Base-by-base conservation (phyloP, 2,329 filamentous ascomycete genomes). In the Metarhizium anisopliae region DNA sequence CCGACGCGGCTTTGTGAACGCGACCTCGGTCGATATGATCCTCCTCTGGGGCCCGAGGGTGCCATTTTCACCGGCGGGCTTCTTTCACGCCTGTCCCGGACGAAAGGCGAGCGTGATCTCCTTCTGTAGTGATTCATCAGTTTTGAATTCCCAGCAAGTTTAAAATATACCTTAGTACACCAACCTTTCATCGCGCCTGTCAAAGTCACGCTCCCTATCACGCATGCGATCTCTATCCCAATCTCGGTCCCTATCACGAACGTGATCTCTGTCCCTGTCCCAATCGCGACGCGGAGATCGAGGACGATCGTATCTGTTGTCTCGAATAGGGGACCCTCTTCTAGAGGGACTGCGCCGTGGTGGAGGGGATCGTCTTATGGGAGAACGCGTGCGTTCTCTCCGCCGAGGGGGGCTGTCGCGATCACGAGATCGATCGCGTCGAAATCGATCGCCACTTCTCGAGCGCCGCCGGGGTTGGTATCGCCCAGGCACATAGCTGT, bases 21-120 rank as follows among this genome's bases (percentile, higher is more conserved):
- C 47, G 80, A 81, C 38, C 79, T 76, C n/a, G 73, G 77, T 55
- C 80, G 74, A 60, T 79, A 83, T 2, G 75, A 70, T 55, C 70
- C 74, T 43, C 75, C 71, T 10, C 70, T 65, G 40, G 70, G 57
- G 13, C 59, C 66, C 30, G 62, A 53, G 7, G 64, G 63, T 20
- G 68, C 64, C 2, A 64, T 66, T 52, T 64, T 64, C 25, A 62
- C 60, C 5, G 60, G 61, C 18, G 68, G 68, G n/a, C 58, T 67
- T 59, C 69, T 67, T 7, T 69, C 68, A 29, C 68, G 72, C 32
- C 70, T 74, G 57, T 81, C 78, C 63, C 77, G 71, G 43, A 72
- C 72, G 56, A 73, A 75, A 1, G 80, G 80, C 38, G 80, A 83
- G 51, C 81, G 74, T 29, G 81, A 83, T 61, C 80, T 73, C 59